phyloP scores from a whole-genome alignment of 176 grass and related monocot species.

The Puya raimondii region DNA sequence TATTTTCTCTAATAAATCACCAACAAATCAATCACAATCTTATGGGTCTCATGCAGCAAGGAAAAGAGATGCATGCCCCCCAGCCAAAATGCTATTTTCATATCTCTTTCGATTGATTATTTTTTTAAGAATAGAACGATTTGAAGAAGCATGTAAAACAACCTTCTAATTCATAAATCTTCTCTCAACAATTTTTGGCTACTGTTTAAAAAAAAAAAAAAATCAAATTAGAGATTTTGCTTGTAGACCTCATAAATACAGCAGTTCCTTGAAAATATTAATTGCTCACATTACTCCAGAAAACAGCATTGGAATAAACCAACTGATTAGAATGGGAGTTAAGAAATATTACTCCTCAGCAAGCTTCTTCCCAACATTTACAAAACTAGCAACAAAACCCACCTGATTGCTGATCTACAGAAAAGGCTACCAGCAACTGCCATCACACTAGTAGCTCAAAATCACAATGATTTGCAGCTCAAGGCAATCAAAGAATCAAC shows the following conservation, averaged over 20 bases:
- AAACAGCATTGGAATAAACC: background rate
- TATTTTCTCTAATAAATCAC: no score
- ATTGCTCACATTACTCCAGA: background rate
- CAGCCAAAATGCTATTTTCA: no score
- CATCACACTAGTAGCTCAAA: background rate
- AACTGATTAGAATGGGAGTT: background rate
- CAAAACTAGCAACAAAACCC: background rate
- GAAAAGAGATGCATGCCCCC: no score
- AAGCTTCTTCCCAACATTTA: background rate
- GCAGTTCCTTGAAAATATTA: background rate
- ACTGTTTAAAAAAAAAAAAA: no score
- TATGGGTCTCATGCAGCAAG: no score
- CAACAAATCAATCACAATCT: no score
- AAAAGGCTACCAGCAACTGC: background rate
- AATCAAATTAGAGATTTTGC: no score
- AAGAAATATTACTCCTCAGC: background rate
- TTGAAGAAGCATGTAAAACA: no score
- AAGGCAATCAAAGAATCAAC: background rate
- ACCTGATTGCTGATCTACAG: background rate
- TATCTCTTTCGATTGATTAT: no score
- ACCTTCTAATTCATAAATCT: no score
- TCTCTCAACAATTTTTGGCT: no score
- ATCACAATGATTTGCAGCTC: background rate
- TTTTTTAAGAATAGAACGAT: no score
- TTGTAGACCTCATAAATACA: background rate